Evolutionary conservation across 805 yeast genomes (phyloP).

Genomic region (Suhomyces prunicola): DNA sequence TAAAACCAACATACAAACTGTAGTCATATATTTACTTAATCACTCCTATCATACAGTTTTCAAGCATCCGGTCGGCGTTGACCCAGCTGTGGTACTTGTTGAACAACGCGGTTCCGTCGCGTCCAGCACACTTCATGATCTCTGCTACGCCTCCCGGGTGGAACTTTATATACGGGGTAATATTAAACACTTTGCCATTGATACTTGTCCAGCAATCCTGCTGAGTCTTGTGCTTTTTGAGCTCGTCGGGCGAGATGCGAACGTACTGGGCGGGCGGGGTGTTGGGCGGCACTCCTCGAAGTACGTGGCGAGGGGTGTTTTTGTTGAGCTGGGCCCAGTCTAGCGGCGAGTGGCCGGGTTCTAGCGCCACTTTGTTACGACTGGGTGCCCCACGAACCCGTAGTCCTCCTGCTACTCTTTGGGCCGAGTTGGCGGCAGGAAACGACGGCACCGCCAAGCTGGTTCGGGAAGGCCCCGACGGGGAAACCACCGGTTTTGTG

Average conservation of each 20-base stretch:
- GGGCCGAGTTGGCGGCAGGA: constrained; percentile 37
- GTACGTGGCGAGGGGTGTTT: constrained; percentile 41
- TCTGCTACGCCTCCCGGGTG: constrained; percentile 93
- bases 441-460: constrained; percentile 11
- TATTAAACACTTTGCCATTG: constrained; percentile 76
- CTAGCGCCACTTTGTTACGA: constrained; percentile 53
- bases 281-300: constrained; percentile 50
- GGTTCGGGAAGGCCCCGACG: neutral
- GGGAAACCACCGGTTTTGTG: neutral
- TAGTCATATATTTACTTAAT: constrained; percentile 6
- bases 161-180: constrained; percentile 77
- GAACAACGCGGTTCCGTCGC: constrained; percentile 75
- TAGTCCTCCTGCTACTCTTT: constrained; percentile 22
- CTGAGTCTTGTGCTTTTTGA: constrained; percentile 53
- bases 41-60: constrained; percentile 72
- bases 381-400: constrained; percentile 10
- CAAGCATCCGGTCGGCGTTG: constrained; percentile 76
- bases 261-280: constrained; percentile 53
- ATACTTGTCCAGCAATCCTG: constrained; percentile 86
- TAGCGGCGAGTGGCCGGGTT: constrained; percentile 80
- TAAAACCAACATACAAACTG: no score
- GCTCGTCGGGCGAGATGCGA: constrained; percentile 53
- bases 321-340: constrained; percentile 74
- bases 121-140: constrained; percentile 75
- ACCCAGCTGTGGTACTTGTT: constrained; percentile 74